phyloP scores from a whole-genome alignment of 495 filamentous ascomycete genomes.

The Aspergillus baeticus region DNA sequence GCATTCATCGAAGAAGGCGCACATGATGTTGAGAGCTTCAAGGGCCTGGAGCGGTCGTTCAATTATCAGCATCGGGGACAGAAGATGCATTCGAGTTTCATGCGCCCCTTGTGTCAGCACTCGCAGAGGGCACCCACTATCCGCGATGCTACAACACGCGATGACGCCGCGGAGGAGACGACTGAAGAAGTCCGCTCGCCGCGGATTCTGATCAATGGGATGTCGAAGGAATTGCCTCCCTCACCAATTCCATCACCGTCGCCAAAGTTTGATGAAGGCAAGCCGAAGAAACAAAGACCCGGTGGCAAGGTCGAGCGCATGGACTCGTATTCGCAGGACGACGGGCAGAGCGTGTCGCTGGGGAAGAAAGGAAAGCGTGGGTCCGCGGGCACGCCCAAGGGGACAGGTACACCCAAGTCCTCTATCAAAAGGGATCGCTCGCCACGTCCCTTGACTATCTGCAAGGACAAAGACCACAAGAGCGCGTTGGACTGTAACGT shows the following conservation, averaged over 20 bases:
- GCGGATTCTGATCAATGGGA: conserved; percentile 22
- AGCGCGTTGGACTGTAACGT: conserved; percentile 42
- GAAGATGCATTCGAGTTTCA: conserved; percentile 63
- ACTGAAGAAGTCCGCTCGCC: conserved; percentile 18
- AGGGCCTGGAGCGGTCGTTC: conserved; percentile 63
- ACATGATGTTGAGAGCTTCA: conserved; percentile 65
- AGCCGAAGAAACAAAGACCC: conserved; percentile 27
- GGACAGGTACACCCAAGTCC: conserved; percentile 31
- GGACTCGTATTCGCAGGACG: conserved; percentile 37
- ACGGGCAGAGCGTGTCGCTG: conserved; percentile 20
- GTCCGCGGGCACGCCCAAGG: conserved; percentile 41
- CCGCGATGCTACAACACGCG: conserved; percentile 27
- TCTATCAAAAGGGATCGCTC: conserved; percentile 23
- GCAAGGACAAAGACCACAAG: conserved; percentile 25
- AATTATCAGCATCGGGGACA: conserved; percentile 63
- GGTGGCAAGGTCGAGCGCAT: conserved; percentile 29
- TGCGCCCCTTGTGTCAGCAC: conserved; percentile 62
- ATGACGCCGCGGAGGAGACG: conserved; percentile 32
- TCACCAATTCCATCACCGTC: conserved; percentile 2
- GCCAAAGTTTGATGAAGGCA: conserved; percentile 7
- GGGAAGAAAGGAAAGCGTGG: conserved; percentile 39
- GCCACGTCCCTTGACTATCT: conserved; percentile 23
- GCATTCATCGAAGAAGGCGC: conserved; percentile 66
- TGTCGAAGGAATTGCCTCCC: conserved; percentile 1
- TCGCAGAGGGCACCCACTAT: conserved; percentile 46